These are phyloP conservation scores for Avena atlantica DNA, from an alignment of 176 grass and related monocot genomes.

Conservation along the genomic window DNA sequence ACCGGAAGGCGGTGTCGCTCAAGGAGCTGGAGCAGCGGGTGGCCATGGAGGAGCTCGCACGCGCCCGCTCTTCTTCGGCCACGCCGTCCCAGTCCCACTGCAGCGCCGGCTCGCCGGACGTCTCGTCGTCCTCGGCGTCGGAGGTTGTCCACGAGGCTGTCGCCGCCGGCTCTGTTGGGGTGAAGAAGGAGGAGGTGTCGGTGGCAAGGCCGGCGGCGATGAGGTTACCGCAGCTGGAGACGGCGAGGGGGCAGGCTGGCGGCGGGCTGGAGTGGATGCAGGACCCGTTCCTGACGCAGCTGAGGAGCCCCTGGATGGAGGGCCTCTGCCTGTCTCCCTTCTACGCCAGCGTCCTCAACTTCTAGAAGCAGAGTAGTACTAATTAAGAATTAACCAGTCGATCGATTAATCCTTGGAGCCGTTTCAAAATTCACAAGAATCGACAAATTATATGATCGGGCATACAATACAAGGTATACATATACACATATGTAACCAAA, in stretches of 20 bases:
- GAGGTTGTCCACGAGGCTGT: constrained; percentile 12
- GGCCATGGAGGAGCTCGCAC: constrained; percentile 76
- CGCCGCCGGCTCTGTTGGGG: neutral
- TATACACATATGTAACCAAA: neutral
- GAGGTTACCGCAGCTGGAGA: constrained; percentile 72
- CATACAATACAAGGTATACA: neutral
- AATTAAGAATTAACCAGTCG: neutral
- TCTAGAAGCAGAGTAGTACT: constrained; percentile 12
- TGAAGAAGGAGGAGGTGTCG: constrained; percentile 53
- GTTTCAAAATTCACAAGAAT: neutral
- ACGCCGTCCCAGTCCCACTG: neutral
- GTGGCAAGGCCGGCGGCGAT: constrained; percentile 27
- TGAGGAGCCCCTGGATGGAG: constrained; percentile 87
- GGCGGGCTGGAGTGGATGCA: constrained; percentile 79
- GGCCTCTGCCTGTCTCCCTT: constrained; percentile 62
- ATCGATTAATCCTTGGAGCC: neutral
- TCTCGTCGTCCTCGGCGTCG: constrained; percentile 62
- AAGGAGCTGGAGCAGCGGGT: constrained; percentile 94
- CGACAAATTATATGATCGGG: neutral
- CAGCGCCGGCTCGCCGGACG: constrained; percentile 50
- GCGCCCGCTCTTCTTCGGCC: neutral
- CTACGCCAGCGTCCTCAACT: constrained; percentile 76
- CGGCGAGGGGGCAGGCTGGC: constrained; percentile 10
- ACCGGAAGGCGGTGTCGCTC: constrained; percentile 79
- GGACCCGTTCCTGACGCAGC: constrained; percentile 80